Evolutionary conservation across 202 grass and related monocot genomes (phyloP).

Genomic region (Zizania palustris): DNA sequence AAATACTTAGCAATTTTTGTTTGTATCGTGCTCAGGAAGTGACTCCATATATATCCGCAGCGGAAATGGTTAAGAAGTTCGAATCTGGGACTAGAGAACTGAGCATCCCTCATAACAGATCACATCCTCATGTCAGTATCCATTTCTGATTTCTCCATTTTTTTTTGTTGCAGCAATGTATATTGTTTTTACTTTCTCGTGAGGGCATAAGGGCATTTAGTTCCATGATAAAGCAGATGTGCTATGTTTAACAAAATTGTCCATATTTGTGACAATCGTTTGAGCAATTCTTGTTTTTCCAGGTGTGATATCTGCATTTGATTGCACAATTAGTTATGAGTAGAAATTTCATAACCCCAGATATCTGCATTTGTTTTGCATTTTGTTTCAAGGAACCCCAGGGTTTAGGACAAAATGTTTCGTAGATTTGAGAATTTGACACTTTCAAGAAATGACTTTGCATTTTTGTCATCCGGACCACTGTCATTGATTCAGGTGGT

Average conservation of each 20-base stretch:
- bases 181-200: constrained; percentile 4
- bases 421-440: no score
- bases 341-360: no score
- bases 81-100: constrained; percentile 79
- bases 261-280: neutral
- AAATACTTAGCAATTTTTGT: constrained; percentile 23
- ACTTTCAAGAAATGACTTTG: no score
- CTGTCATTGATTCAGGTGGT: no score
- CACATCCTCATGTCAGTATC: constrained; percentile 60
- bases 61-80: constrained; percentile 89
- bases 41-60: constrained; percentile 68
- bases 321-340: no score
- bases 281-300: no score
- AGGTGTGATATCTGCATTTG: no score
- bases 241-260: neutral
- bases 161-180: constrained; percentile 27
- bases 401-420: no score
- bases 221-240: neutral
- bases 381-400: no score
- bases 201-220: neutral
- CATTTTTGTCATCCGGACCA: no score
- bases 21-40: constrained; percentile 53
- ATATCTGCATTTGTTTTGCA: no score
- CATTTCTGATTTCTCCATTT: neutral
- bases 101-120: constrained; percentile 41